Evolutionary conservation across 306 rosid genomes (phyloP).

Genomic region (Hylodesmum podocarpum): DNA sequence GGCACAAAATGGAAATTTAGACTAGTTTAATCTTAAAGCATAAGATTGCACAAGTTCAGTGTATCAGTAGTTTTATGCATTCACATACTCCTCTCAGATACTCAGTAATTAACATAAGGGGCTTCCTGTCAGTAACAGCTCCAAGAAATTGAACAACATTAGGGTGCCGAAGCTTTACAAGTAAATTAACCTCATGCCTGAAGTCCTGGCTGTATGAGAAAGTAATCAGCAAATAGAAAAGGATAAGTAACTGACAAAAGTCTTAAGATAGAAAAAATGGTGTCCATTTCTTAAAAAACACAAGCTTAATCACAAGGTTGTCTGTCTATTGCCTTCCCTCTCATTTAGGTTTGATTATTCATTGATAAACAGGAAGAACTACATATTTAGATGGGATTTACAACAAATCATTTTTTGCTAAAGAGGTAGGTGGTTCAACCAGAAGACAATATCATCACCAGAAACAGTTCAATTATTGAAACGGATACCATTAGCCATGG

Average conservation of each 20-base stretch:
- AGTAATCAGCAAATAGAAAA: not conserved
- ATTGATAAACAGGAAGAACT: slow-evolving; percentile 5
- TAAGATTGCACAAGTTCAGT: not conserved
- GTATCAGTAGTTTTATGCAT: slow-evolving; percentile 22
- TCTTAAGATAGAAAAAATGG: not conserved
- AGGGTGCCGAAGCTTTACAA: slow-evolving; percentile 96
- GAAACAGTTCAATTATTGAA: not conserved
- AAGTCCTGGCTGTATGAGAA: slow-evolving; percentile 74
- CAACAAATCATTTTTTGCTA: not conserved
- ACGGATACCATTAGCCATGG: not conserved
- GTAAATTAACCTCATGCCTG: slow-evolving; percentile 87
- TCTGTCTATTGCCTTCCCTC: not conserved
- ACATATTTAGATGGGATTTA: not conserved
- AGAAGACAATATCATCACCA: not conserved
- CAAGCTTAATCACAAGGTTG: slow-evolving; percentile 12
- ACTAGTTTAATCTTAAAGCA: slow-evolving; percentile 23
- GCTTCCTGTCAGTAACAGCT: slow-evolving; percentile 89
- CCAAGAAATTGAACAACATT: slow-evolving; percentile 96
- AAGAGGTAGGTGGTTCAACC: slow-evolving; percentile 5
- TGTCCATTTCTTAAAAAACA: not conserved
- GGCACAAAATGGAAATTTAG: slow-evolving; percentile 18
- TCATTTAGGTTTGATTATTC: slow-evolving; percentile 9
- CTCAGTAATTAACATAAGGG: slow-evolving; percentile 88
- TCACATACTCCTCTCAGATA: slow-evolving; percentile 82
- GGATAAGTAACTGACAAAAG: slow-evolving; percentile 19